Percentiles rank a stretch among this genome's conserved stretches.
Evolutionary conservation across 768 basidiomycete species (phyloP).

Genomic region (Omphalotus guepiniiformis): DNA sequence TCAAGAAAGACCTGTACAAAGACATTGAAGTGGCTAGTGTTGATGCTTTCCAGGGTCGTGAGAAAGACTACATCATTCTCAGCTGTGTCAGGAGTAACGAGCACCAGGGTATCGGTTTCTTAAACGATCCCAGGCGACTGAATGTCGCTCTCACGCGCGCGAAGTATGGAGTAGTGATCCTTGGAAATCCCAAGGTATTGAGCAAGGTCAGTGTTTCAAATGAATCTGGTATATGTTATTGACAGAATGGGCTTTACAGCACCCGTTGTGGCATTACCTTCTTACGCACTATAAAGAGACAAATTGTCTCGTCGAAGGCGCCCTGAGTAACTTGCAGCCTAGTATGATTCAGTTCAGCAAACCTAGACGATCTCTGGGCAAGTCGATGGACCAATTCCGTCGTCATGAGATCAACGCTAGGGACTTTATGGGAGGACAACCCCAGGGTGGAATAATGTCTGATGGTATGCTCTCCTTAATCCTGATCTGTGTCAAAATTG

Average conservation of each 20-base stretch:
- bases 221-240: constrained; percentile 1
- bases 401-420: constrained; percentile 89
- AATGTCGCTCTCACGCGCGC: constrained; percentile 97
- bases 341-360: constrained; percentile 99
- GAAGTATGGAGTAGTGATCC: constrained; percentile 96
- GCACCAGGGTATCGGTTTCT: constrained; percentile 98
- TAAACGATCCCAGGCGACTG: constrained; percentile 93
- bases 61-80: constrained; percentile 99
- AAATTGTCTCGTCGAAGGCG: constrained; percentile 89
- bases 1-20: constrained; percentile 99
- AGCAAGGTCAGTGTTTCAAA: constrained; percentile 82
- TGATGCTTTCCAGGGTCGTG: constrained; percentile 98
- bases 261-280: constrained; percentile 97
- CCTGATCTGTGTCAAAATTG: too few species aligned
- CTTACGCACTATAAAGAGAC: constrained; percentile 99
- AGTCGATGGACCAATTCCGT: constrained; percentile 91
- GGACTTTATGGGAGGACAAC: constrained; percentile 55
- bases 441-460: constrained; percentile 33
- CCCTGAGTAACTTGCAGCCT: constrained; percentile 90
- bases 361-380: constrained; percentile 82
- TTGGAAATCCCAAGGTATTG: constrained; percentile 99
- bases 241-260: constrained; percentile 44
- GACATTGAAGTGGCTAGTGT: constrained; percentile 99
- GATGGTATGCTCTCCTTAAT: constrained; percentile 46
- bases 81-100: constrained; percentile 98